Evolutionary conservation across 352 stramenopile genomes (phyloP).

Genomic region (Thalassiosira mediterranea): DNA sequence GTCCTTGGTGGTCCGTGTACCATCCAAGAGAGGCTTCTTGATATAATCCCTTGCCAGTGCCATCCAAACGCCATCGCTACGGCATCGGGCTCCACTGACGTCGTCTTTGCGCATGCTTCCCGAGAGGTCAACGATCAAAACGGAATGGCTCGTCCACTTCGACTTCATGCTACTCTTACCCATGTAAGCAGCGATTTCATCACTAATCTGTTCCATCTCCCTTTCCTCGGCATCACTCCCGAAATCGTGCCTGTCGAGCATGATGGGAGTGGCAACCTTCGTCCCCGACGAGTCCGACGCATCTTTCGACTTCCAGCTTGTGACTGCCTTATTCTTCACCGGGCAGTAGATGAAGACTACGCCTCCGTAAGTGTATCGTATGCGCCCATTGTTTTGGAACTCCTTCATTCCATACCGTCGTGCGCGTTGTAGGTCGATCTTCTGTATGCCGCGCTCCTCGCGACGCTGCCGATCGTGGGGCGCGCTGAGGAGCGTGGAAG

Average conservation of each 20-base stretch:
- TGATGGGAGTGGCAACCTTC: slow-evolving; percentile 30
- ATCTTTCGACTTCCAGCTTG: slow-evolving; percentile 14
- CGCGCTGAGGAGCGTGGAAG: slow-evolving; percentile 20
- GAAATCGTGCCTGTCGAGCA: slow-evolving; percentile 30
- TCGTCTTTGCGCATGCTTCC: slow-evolving; percentile 59
- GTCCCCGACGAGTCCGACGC: slow-evolving; percentile 32
- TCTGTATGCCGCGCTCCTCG: slow-evolving; percentile 48
- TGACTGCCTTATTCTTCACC: slow-evolving; percentile 34
- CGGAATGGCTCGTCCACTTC: slow-evolving; percentile 51
- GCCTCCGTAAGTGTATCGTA: slow-evolving; percentile 59
- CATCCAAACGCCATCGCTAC: slow-evolving; percentile 63
- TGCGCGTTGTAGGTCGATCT: slow-evolving; percentile 55
- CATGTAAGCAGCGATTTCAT: neutral
- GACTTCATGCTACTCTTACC: neutral
- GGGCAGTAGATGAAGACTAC: slow-evolving; percentile 61
- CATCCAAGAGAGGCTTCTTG: slow-evolving; percentile 34
- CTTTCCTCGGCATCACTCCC: neutral
- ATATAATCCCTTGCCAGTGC: slow-evolving; percentile 55
- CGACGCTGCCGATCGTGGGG: slow-evolving; percentile 43
- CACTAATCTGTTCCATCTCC: neutral
- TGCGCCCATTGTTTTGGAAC: slow-evolving; percentile 18
- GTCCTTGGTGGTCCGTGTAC: slow-evolving; percentile 18
- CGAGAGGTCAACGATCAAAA: slow-evolving; percentile 60
- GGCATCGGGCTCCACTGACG: slow-evolving; percentile 57
- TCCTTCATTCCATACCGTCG: slow-evolving; percentile 62